Conservation (phyloP, 331 rosid genomes). For the Quercus tomentella region DNA sequence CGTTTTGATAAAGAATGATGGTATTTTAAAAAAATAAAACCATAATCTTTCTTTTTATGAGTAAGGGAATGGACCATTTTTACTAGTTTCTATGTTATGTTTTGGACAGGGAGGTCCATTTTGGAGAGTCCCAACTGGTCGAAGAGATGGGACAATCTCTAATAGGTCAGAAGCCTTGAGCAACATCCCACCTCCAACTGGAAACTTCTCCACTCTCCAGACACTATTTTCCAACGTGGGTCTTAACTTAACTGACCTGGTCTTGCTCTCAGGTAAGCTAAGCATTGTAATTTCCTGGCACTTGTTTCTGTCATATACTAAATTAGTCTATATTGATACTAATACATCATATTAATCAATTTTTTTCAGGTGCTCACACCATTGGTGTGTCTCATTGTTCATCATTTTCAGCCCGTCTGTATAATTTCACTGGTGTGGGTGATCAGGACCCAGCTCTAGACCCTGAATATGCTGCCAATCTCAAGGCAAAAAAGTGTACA, state of each 20-base stretch:
- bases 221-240: constrained; percentile 46
- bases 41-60: background rate
- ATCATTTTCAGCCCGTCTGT: constrained; percentile 51
- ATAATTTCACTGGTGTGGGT: constrained; percentile 67
- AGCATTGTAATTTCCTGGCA: background rate
- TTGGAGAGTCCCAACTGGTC: constrained; percentile 85
- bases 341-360: background rate
- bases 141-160: constrained; percentile 73
- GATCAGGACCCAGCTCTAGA: constrained; percentile 74
- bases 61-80: background rate
- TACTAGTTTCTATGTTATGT: background rate
- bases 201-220: constrained; percentile 53
- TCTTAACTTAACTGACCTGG: constrained; percentile 64
- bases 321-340: background rate
- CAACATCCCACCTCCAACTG: constrained; percentile 58
- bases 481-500: constrained; percentile 58
- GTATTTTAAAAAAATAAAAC: constrained; percentile 13
- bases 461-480: constrained; percentile 56
- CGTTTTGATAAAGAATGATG: too few relatives aligned
- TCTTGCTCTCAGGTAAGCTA: constrained; percentile 63
- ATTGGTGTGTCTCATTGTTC: constrained; percentile 70
- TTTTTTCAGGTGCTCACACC: constrained; percentile 73
- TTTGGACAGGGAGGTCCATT: constrained; percentile 78
- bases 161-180: constrained; percentile 24
- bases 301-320: background rate